These are phyloP conservation scores for Rhododendron ferrugineum DNA, from an alignment of 148 eudicot species.

Conservation along the genomic window DNA sequence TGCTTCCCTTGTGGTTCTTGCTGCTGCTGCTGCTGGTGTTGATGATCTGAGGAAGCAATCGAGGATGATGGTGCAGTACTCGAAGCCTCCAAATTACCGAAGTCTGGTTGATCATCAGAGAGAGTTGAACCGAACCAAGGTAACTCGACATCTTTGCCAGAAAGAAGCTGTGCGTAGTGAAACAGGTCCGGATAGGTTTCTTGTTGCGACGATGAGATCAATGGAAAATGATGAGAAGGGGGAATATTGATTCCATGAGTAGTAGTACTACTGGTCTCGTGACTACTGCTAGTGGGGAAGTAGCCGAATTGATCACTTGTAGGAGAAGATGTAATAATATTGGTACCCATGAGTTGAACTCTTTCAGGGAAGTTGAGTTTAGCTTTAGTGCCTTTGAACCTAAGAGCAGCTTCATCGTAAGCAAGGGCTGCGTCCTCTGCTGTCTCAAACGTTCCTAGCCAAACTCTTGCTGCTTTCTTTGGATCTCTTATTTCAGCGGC, in stretches of 20 bases:
- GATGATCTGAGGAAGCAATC: background rate
- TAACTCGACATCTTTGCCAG: slow-evolving; percentile 38
- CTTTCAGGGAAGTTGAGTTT: slow-evolving; percentile 57
- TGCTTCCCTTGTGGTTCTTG: background rate
- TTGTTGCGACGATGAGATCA: slow-evolving; percentile 1
- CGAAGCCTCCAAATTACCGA: background rate
- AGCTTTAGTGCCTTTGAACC: slow-evolving; percentile 52
- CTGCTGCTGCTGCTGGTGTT: background rate
- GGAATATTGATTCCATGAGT: background rate
- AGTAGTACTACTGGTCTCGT: background rate
- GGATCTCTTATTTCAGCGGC: slow-evolving; percentile 65
- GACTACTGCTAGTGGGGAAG: background rate
- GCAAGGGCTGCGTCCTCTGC: slow-evolving; percentile 59
- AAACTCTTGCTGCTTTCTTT: slow-evolving; percentile 53
- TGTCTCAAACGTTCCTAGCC: slow-evolving; percentile 59
- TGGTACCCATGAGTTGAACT: background rate
- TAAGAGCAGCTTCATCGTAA: slow-evolving; percentile 55
- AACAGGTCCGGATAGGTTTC: slow-evolving; percentile 31
- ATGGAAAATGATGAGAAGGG: background rate
- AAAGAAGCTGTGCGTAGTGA: slow-evolving; percentile 55
- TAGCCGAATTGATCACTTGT: background rate
- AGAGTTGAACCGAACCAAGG: slow-evolving; percentile 31
- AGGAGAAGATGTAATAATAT: background rate
- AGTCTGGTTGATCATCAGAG: slow-evolving; percentile 11
- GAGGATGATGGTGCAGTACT: background rate